These are phyloP conservation scores for Polygonum maritimum DNA, from an alignment of 148 eudicot genomes.

Conservation along the genomic window DNA sequence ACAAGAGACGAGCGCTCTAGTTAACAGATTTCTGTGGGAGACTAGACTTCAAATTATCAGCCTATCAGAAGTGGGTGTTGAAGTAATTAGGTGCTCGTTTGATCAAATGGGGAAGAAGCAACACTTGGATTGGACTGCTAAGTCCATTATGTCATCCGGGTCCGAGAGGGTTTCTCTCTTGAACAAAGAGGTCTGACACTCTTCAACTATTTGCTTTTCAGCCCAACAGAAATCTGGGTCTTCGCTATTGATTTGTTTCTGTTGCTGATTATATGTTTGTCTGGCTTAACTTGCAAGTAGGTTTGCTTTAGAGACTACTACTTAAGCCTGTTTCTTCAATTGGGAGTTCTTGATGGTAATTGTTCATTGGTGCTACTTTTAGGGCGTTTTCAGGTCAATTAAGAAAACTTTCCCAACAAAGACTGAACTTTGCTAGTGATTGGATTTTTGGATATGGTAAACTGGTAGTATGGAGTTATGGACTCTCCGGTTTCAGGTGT, in stretches of 20 bases:
- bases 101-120: constrained; percentile 9
- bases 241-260: background rate
- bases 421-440: no score
- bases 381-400: background rate
- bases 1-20: background rate
- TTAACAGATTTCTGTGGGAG: background rate
- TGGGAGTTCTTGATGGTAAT: background rate
- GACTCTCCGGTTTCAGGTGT: background rate
- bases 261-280: background rate
- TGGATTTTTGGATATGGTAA: background rate
- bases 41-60: background rate
- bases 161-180: constrained; percentile 9
- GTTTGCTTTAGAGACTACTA: background rate
- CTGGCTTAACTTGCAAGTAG: background rate
- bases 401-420: background rate
- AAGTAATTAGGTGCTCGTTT: background rate
- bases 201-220: background rate
- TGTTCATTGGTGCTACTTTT: background rate
- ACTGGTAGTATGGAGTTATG: background rate
- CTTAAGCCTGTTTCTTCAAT: background rate
- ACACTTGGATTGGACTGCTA: constrained; percentile 6
- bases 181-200: background rate
- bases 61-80: background rate
- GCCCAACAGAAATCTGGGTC: background rate
- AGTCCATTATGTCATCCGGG: background rate